phyloP scores from a whole-genome alignment of 1,139 yeast genomes.

The Candida dubliniensis region DNA sequence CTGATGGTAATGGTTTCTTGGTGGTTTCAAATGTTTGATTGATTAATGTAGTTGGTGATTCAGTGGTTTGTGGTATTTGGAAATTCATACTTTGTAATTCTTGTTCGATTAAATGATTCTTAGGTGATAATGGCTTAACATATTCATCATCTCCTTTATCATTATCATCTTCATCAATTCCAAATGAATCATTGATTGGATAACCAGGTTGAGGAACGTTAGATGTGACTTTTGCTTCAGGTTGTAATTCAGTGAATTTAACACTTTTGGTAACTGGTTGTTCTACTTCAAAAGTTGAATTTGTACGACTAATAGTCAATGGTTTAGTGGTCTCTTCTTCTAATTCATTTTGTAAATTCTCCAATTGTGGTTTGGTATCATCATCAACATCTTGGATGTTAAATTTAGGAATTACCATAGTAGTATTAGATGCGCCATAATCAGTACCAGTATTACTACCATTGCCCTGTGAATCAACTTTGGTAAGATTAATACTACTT shows the following conservation, averaged over 20 bases:
- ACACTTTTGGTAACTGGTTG: not conserved
- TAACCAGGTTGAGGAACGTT: not conserved
- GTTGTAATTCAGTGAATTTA: not conserved
- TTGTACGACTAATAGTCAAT: not conserved
- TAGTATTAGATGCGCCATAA: not conserved
- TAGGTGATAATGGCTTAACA: conserved; percentile 33
- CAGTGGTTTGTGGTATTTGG: conserved; percentile 14
- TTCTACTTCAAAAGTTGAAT: not conserved
- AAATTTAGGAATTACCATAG: conserved; percentile 10
- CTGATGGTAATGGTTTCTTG: conserved; percentile 35
- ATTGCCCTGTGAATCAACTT: not conserved
- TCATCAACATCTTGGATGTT: conserved; percentile 14
- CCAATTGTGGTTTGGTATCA: not conserved
- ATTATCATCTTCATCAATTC: not conserved
- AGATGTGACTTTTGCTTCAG: too few species aligned
- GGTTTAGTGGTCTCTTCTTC: not conserved
- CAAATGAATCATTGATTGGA: not conserved
- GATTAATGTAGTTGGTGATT: conserved; percentile 14
- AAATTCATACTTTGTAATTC: conserved; percentile 32
- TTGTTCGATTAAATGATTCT: conserved; percentile 31
- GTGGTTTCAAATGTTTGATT: conserved; percentile 2
- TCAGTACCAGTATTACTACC: not conserved
- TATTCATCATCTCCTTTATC: conserved; percentile 4
- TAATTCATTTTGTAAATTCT: not conserved
- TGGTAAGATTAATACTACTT: conserved; percentile 8